Evolutionary conservation across 257 asterid genomes (phyloP), one percentile per base, ranked within the genome.

Genomic region (Paraleonurus japonicus): DNA sequence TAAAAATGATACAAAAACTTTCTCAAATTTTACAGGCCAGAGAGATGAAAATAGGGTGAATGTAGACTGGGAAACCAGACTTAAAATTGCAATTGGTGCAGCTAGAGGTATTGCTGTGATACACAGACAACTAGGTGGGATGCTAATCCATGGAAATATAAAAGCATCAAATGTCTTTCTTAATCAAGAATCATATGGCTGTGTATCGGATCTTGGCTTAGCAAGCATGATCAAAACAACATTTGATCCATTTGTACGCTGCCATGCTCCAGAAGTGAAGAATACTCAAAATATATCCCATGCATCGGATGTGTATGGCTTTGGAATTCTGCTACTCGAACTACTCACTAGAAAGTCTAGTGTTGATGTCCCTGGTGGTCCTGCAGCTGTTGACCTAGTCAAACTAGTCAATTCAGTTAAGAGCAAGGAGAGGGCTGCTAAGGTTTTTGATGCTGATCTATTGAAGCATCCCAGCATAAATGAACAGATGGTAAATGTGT

Each of bases 221-320:
- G 2, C 73, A 20, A 28, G 37, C 50, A 6, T 67, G 37, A 41
- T 35, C n/a, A 15, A 16, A 12, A 9, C 75, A 55, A 51, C 13
- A 8, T 77, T 45, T 61, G 60, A 2, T 69, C 57, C 70, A n/a
- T 24, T 17, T 30, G 65, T 65, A 47, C 17, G 17, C 4, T 65
- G 67, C 48, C n/a, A 65, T 22, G 81, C 78, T 16, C 81, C 78
- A 17, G 78, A 72, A 77, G 71, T 74, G 5, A 57, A 51, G 62
- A 33, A 64, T 27, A 24, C 72, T n/a, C 47, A 0, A 22, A 22
- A 61, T 32, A 59, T 62, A 11, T 75, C 81, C 20, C 81, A 79
- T 6, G 75, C 80, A 39, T 75, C 83, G 5, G 78, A 79, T 71
- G 83, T 79, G 15, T 75, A 75, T 69, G 23, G 73, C 81, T 75